Conservation (phyloP, 2,329 filamentous ascomycete species). For the Hypocreales sp. region DNA sequence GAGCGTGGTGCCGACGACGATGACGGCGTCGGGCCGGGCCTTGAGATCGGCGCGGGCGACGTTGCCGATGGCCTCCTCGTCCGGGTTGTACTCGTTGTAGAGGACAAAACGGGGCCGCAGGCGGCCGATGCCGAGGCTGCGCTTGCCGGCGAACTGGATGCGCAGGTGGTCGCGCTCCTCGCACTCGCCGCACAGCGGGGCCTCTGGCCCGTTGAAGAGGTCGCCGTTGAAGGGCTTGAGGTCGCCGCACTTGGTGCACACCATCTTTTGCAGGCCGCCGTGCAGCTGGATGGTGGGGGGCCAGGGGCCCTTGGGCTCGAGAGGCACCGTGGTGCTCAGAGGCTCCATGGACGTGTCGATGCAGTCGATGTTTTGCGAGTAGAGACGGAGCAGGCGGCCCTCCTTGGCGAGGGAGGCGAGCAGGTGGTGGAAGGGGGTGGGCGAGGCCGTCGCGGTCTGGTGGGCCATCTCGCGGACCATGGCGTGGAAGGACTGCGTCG, state of each 20-base stretch:
- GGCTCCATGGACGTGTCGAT: constrained; percentile 77
- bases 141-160: constrained; percentile 61
- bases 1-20: constrained; percentile 89
- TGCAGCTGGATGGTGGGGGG: constrained; percentile 87
- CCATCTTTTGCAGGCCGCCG: constrained; percentile 88
- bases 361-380: constrained; percentile 94
- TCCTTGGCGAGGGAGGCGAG: constrained; percentile 80
- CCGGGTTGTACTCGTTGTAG: constrained; percentile 94
- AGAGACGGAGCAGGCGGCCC: constrained; percentile 74
- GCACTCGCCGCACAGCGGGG: constrained; percentile 67
- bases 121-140: constrained; percentile 84
- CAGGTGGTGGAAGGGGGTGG: constrained; percentile 86
- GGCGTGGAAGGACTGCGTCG: constrained; percentile 82
- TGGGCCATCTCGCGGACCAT: constrained; percentile 86
- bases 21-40: constrained; percentile 72
- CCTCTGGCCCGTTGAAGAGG: constrained; percentile 70
- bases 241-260: constrained; percentile 81
- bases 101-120: constrained; percentile 86
- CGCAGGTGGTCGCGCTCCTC: constrained; percentile 61
- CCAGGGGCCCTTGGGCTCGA: constrained; percentile 78
- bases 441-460: constrained; percentile 60
- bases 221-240: constrained; percentile 61
- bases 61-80: constrained; percentile 88
- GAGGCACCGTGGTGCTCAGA: constrained; percentile 63
- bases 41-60: constrained; percentile 79